Evolutionary conservation across 2,329 filamentous ascomycete species (phyloP), one percentile per base, ranked within the genome.

Genomic region (Orbilia blumenaviensis): DNA sequence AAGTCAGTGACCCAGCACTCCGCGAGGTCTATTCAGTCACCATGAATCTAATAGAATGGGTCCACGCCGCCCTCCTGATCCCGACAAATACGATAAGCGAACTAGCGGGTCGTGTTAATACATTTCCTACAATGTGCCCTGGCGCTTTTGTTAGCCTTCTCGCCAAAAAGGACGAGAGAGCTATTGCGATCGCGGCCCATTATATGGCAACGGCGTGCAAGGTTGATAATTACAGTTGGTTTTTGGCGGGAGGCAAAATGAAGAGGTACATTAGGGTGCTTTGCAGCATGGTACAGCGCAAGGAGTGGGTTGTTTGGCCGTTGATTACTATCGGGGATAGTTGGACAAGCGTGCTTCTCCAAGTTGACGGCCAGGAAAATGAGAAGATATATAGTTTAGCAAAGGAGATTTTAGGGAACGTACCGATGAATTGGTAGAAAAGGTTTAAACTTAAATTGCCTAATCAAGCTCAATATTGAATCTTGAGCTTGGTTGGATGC

Each of bases 281-380:
- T 21, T 76, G 72, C 32, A 58, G 72, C 12, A 76, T 76, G 72
- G 72, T 76, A 4, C 58, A 32, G 46, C 21, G 64, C 41, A 76
- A 76, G 41, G 72, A 76, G 23, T 76, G 72, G 72, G 72, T 76
- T 0, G 72, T 76, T 5, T 76, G 72, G 72, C 72, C 72, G 42
- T 50, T 76, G 64, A 76, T 76, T 61, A 76, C 72, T 12, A 76
- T 76, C n/a, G 72, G 72, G 16, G 72, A 76, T 46, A 76, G 64
- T 34, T 76, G 72, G 72, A 76, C 72, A 34, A 76, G 72, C 50
- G 72, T 66, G 41, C 64, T 76, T 5, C 21, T 76, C 18, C 72
- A 76, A 34, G 72, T 69, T n/a, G 72, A 76, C 16, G 72, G 72
- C 5, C 56, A 32, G 23, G 21, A 52, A 8, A 52, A 76, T 42